Evolutionary conservation across 345 rosid genomes (phyloP).

Genomic region (Ceriops tagal): DNA sequence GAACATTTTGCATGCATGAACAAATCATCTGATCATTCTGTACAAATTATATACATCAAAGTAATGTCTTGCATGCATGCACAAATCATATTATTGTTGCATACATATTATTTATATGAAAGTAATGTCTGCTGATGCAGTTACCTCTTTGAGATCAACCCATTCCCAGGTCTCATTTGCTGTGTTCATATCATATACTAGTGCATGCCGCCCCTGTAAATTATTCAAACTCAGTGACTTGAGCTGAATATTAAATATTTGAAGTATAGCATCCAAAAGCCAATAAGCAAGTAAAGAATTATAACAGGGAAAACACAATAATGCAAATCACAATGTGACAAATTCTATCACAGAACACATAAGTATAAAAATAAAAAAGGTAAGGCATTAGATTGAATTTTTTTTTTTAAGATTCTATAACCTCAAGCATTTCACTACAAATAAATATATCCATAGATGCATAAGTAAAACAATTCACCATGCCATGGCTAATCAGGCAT

Average conservation of each 20-base stretch:
- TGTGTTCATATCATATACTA: conserved; percentile 74
- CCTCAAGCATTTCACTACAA: neutral
- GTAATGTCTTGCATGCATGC: too few species aligned
- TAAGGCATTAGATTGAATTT: too few species aligned
- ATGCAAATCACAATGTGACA: too few species aligned
- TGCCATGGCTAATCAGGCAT: neutral
- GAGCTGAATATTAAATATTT: neutral
- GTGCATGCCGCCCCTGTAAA: conserved; percentile 80
- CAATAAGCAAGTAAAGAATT: neutral
- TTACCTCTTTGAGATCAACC: conserved; percentile 94
- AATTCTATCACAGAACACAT: too few species aligned
- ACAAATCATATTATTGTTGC: too few species aligned
- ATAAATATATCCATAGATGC: neutral
- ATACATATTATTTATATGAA: too few species aligned
- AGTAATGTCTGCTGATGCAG: neutral
- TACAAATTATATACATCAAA: neutral
- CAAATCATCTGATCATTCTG: neutral
- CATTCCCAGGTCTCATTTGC: conserved; percentile 87
- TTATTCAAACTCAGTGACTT: conserved; percentile 17
- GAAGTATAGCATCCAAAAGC: neutral
- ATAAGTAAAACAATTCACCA: neutral
- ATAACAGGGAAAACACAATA: too few species aligned
- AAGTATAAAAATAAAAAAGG: too few species aligned
- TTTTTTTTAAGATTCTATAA: too few species aligned
- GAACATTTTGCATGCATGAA: neutral